Conservation (phyloP, 768 basidiomycete species). For the Leucocoprinus sp. region DNA sequence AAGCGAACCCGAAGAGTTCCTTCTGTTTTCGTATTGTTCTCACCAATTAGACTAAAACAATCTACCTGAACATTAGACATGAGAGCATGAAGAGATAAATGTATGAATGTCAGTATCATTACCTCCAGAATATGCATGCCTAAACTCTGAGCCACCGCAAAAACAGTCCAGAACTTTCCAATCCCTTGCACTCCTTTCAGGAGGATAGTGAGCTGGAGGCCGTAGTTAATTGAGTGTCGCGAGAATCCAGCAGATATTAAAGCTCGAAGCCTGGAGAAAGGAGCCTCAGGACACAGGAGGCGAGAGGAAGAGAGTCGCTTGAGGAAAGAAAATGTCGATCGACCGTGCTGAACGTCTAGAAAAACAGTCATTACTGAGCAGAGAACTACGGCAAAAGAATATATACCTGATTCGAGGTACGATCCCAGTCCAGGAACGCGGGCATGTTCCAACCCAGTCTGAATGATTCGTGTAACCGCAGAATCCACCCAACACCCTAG, state of each 20-base stretch:
- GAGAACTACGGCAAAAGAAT: not conserved
- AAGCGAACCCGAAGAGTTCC: constrained; percentile 63
- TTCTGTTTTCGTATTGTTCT: constrained; percentile 69
- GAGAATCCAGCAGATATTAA: constrained; percentile 54
- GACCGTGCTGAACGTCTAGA: constrained; percentile 15
- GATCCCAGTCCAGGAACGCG: constrained; percentile 44
- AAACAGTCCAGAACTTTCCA: constrained; percentile 69
- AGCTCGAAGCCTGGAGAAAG: constrained; percentile 42
- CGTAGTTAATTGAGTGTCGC: constrained; percentile 47
- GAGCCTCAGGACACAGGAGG: constrained; percentile 25
- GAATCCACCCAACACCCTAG: constrained; percentile 84
- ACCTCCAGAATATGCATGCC: constrained; percentile 82
- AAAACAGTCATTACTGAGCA: not conserved
- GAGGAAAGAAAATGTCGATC: constrained; percentile 19
- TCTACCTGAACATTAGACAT: constrained; percentile 49
- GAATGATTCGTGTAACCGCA: constrained; percentile 62
- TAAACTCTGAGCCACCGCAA: constrained; percentile 46
- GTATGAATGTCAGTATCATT: not conserved
- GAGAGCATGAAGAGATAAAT: not conserved
- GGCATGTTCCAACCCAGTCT: constrained; percentile 68
- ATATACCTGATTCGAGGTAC: constrained; percentile 45
- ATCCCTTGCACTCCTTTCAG: constrained; percentile 73
- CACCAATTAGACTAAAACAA: constrained; percentile 77
- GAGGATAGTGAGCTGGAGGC: constrained; percentile 62
- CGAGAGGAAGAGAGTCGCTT: constrained; percentile 15